These are phyloP conservation scores for Sphaerobolus stellatus DNA, from an alignment of 1,284 basidiomycete genomes.

Conservation along the genomic window DNA sequence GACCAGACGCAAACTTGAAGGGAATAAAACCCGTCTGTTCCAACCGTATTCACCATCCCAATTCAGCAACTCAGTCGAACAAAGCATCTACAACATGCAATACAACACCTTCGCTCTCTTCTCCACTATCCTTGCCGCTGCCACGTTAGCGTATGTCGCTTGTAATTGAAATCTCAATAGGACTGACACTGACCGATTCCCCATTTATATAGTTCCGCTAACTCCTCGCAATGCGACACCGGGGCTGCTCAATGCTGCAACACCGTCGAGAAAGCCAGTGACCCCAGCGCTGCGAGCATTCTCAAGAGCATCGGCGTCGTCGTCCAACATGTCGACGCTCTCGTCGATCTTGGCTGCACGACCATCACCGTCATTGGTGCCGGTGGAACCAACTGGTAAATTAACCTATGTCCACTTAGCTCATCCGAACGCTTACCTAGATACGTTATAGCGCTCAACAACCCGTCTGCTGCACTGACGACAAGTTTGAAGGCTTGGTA, in stretches of 20 bases:
- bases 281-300: conserved; percentile 10
- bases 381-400: conserved; percentile 14
- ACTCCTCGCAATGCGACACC: conserved; percentile 17
- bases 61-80: not conserved
- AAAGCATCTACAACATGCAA: not conserved
- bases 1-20: too few relatives aligned
- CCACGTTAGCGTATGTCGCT: not conserved
- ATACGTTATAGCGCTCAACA: conserved; percentile 4
- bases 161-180: too few relatives aligned
- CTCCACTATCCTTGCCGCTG: not conserved
- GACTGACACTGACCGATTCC: too few relatives aligned
- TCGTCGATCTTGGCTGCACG: conserved; percentile 25
- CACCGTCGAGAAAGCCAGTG: not conserved
- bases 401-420: too few relatives aligned
- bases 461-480: conserved; percentile 3
- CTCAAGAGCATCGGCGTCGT: conserved; percentile 18
- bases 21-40: not conserved
- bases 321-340: conserved; percentile 18
- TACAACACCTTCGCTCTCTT: not conserved
- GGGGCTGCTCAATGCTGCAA: conserved; percentile 9
- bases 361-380: conserved; percentile 25
- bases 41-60: not conserved
- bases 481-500: too few relatives aligned
- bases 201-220: not conserved
- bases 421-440: too few relatives aligned